Evolutionary conservation across 768 basidiomycete species (phyloP).

Genomic region (Gymnopilus junonius): DNA sequence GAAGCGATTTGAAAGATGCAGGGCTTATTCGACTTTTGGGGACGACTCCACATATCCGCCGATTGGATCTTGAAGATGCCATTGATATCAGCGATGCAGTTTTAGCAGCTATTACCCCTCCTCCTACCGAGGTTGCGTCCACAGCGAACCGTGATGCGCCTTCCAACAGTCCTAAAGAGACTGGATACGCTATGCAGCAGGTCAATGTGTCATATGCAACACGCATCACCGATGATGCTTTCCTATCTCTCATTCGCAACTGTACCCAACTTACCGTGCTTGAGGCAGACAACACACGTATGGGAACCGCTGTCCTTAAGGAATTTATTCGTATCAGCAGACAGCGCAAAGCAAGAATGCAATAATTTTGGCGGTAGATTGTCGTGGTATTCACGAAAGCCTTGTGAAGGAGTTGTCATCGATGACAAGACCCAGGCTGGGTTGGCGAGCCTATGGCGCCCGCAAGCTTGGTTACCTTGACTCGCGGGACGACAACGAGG

Average conservation of each 20-base stretch:
- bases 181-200: constrained; percentile 75
- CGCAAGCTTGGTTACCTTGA: constrained; percentile 74
- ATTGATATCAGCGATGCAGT: constrained; percentile 72
- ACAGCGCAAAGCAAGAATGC: constrained; percentile 54
- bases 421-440: constrained; percentile 67
- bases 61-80: constrained; percentile 88
- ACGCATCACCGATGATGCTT: constrained; percentile 65
- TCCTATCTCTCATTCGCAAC: constrained; percentile 63
- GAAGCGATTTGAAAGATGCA: constrained; percentile 66
- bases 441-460: constrained; percentile 78
- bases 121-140: background rate
- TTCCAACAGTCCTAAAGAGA: constrained; percentile 29
- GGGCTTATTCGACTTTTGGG: constrained; percentile 75
- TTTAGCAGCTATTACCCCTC: constrained; percentile 66
- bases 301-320: constrained; percentile 60
- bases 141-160: background rate
- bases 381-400: constrained; percentile 67
- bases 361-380: constrained; percentile 73
- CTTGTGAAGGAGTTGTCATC: constrained; percentile 62
- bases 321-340: constrained; percentile 67
- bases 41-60: constrained; percentile 72
- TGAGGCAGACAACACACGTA: constrained; percentile 82
- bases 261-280: constrained; percentile 68
- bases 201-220: constrained; percentile 70
- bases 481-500: constrained; percentile 62